Percentiles rank a stretch among this genome's conserved stretches.
phyloP scores from a whole-genome alignment of 169 alveolate species.

The Eimeria nieschulzi region DNA sequence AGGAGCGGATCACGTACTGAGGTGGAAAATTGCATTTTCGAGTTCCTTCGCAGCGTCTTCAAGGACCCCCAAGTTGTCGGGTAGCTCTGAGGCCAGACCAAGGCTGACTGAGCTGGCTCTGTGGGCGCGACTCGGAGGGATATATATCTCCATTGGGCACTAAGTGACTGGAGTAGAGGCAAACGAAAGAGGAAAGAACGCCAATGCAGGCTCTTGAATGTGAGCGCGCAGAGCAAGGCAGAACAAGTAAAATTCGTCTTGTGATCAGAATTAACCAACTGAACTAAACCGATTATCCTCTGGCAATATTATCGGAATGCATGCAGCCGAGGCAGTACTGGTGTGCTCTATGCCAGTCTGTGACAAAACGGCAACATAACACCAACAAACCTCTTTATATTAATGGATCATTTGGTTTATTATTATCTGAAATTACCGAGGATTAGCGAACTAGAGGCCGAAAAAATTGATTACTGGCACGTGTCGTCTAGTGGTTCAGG shows the following conservation, averaged over 20 bases:
- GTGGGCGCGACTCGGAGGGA: slow-evolving; percentile 10
- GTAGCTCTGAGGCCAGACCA: neutral
- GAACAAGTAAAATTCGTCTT: neutral
- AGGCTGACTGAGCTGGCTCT: slow-evolving; percentile 5
- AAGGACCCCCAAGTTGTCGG: slow-evolving; percentile 25
- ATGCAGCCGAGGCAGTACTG: neutral
- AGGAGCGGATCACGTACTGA: neutral
- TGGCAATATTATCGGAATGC: neutral
- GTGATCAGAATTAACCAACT: neutral
- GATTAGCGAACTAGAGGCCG: neutral
- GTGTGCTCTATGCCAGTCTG: neutral
- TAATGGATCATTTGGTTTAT: neutral
- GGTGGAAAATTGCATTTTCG: neutral
- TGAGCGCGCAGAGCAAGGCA: neutral
- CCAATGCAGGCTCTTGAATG: neutral
- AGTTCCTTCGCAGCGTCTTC: slow-evolving; percentile 33
- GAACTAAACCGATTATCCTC: neutral
- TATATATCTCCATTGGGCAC: slow-evolving; percentile 15
- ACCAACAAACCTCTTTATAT: neutral
- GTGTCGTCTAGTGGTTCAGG: neutral
- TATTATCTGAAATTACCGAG: neutral
- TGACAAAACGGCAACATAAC: neutral
- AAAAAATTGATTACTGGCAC: neutral
- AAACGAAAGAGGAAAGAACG: neutral
- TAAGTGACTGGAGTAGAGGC: neutral